phyloP scores from a whole-genome alignment of 1,284 basidiomycete species.

The Ganoderma sp. region DNA sequence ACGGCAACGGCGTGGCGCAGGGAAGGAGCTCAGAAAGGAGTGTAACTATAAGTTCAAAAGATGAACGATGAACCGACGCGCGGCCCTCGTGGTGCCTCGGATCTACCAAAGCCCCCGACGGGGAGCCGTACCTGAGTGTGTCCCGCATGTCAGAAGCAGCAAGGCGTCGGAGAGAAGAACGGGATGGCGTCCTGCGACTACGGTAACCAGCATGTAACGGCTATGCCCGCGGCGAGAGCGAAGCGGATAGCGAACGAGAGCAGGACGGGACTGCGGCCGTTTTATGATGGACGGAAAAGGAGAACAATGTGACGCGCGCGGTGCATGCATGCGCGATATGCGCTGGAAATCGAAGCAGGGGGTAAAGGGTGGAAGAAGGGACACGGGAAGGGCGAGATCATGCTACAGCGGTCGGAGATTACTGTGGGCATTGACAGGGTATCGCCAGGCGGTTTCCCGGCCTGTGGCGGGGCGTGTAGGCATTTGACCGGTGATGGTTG shows the following conservation, averaged over 20 bases:
- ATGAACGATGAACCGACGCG: constrained; percentile 3
- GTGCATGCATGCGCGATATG: constrained; percentile 1
- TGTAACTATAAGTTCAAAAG: not conserved
- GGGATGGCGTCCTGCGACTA: constrained; percentile 2
- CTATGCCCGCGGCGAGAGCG: constrained; percentile 13
- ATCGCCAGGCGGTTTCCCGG: constrained; percentile 10
- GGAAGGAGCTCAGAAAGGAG: constrained; percentile 1
- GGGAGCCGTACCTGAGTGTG: constrained; percentile 20
- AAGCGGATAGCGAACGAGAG: constrained; percentile 14
- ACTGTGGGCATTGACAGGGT: constrained; percentile 11
- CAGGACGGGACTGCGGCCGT: constrained; percentile 2
- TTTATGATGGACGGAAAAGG: not conserved
- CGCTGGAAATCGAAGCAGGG: constrained; percentile 7
- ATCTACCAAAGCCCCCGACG: constrained; percentile 22
- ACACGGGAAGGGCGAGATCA: not conserved
- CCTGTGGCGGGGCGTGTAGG: constrained; percentile 12
- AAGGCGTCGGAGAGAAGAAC: constrained; percentile 1
- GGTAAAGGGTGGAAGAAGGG: not conserved
- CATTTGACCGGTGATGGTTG: not conserved
- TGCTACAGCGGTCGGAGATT: not conserved
- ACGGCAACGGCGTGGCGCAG: constrained; percentile 5
- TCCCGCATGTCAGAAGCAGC: constrained; percentile 26
- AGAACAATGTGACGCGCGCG: not conserved
- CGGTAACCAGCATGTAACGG: constrained; percentile 14
- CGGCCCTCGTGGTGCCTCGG: constrained; percentile 18